phyloP scores from a whole-genome alignment of 2,329 filamentous ascomycete species.

The Clathrospora elynae region DNA sequence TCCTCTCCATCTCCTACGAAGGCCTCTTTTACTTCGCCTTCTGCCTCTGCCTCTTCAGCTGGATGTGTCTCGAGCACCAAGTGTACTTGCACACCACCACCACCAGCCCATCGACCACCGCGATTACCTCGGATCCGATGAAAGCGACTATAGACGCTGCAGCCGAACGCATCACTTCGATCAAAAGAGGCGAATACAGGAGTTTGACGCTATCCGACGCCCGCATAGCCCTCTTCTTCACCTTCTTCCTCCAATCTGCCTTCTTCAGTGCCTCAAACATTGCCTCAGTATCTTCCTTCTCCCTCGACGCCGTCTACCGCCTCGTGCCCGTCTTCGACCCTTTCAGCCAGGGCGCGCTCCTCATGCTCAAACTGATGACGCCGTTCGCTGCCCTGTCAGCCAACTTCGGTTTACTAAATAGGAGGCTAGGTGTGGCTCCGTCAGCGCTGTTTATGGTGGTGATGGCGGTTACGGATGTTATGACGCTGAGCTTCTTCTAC shows the following conservation, averaged over 20 bases:
- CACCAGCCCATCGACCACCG: slow-evolving; percentile 13
- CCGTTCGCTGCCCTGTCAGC: slow-evolving; percentile 92
- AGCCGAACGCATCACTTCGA: slow-evolving; percentile 35
- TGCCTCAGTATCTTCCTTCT: slow-evolving; percentile 91
- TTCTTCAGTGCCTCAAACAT: slow-evolving; percentile 98
- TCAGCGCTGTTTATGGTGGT: slow-evolving; percentile 89
- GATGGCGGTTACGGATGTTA: slow-evolving; percentile 83
- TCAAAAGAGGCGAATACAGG: slow-evolving; percentile 58
- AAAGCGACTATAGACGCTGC: slow-evolving; percentile 49
- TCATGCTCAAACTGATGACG: slow-evolving; percentile 88
- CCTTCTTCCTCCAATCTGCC: slow-evolving; percentile 89
- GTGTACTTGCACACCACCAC: slow-evolving; percentile 58
- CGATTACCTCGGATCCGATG: slow-evolving; percentile 33
- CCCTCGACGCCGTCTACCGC: slow-evolving; percentile 83
- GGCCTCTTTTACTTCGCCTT: slow-evolving; percentile 95
- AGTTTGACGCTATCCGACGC: slow-evolving; percentile 80
- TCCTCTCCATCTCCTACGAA: slow-evolving; percentile 96
- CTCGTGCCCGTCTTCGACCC: slow-evolving; percentile 92
- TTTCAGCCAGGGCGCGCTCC: slow-evolving; percentile 84
- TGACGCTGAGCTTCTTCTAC: slow-evolving; percentile 97
- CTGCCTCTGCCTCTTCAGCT: slow-evolving; percentile 78
- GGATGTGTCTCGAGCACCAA: slow-evolving; percentile 89
- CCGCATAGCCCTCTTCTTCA: slow-evolving; percentile 90
- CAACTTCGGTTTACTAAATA: slow-evolving; percentile 91
- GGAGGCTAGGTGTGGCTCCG: slow-evolving; percentile 79